Base-by-base conservation (phyloP, 257 asterid genomes). In the Cinchona pubescens region DNA sequence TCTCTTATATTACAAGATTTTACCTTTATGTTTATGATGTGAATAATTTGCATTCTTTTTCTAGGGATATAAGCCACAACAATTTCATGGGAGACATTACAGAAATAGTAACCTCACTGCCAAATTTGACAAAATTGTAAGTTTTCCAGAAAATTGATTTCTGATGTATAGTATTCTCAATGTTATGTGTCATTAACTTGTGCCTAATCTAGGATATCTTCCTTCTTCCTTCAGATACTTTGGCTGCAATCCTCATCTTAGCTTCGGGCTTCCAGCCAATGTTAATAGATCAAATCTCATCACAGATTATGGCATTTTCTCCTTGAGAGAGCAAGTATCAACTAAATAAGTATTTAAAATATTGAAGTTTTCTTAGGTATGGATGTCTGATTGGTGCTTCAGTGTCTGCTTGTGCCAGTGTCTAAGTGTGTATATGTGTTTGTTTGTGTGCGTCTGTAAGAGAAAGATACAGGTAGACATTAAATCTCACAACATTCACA, bases 41-140 rank as follows among this genome's bases (percentile, higher is more conserved):
- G 18, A 72, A 38, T 63, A 49, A 66, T 49, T 62, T 58, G 71
- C 40, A 51, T 29, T 53, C 69, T 37, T 46, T 75, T 76, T 81
- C 69, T 53, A 90, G 96, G 85, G 96, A 90, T 83, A 77, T 88
- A 75, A 83, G 96, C 80, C 84, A 85, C 87, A 90, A 86, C 83
- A 86, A 81, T 75, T 82, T 90, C 75, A 73, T 38, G 29, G 96
- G 91, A 80, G 76, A 85, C 83, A 80, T 90, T 76, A 32, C 84
- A n/a, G 74, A 73, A 74, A 61, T 86, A 62, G 59, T 84, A 49
- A 64, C 69, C 79, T 73, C 76, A 77, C 74, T 89, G 78, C 75
- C 82, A 35, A 34, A 76, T 78, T 79, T 89, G 89, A 79, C 70
- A 40, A 79, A 69, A 35, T 51, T 89, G 94, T 89, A 87, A 87